Base-by-base conservation (phyloP, 2,329 filamentous ascomycete species). In the Colletotrichum sansevieriae region DNA sequence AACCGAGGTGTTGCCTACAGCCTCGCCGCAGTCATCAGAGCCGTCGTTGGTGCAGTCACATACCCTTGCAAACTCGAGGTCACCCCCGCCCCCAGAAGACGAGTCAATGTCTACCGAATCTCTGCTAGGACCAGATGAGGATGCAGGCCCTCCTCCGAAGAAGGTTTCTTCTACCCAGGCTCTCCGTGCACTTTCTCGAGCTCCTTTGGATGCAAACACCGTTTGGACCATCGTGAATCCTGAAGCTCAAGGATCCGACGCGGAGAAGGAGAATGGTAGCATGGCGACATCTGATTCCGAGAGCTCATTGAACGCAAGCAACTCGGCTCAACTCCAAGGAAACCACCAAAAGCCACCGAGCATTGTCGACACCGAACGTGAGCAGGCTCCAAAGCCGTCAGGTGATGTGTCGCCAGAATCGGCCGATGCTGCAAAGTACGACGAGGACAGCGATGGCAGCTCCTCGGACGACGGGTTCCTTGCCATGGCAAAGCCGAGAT, bases 1-100 rank as follows among this genome's bases (percentile, higher is more conserved):
- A 61, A 80, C 84, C 71, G 87, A 90, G 73, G 87, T 91, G 41
- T 78, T 89, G 65, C 87, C 88, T 20, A 89, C 88, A 52, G 80
- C 84, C 29, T 89, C 87, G 22, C 88, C 88, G 54, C 81, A 83
- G 70, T 71, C 76, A 63, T 72, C 78, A 63, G 76, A 79, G 68
- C 72, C 77, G 74, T 72, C 80, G 76, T 12, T 74, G 74, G 62
- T 73, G 70, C 72, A 72, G 70, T 71, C 68, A 54, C 73, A 70
- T 64, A 70, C 71, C 58, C 74, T 72, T 60, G 71, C 47, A 54
- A 74, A 35, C 35, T 72, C 54, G 64, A 74, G 72, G 71, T 74
- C 43, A 71, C 73, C 70, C 13, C 64, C 70, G 76, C 22, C 70
- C 22, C 51, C 71, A 12, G 68, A 75, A 12, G 75, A 74, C 62